These are phyloP conservation scores for Pyricularia grisea DNA, from an alignment of 2,329 filamentous ascomycete genomes.

Conservation along the genomic window DNA sequence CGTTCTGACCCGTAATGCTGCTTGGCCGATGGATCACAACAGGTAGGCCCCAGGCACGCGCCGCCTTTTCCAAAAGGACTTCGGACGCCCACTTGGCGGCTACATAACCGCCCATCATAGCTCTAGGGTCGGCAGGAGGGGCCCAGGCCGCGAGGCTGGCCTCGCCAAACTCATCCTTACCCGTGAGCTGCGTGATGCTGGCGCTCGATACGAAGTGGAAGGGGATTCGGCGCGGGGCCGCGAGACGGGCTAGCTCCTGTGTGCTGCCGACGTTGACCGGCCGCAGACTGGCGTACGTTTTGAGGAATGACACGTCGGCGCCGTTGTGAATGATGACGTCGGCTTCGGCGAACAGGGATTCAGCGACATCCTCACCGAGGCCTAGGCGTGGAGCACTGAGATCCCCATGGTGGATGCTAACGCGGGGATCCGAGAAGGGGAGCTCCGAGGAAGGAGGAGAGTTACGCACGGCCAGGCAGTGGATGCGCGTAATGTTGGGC, in stretches of 20 bases:
- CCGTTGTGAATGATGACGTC: conserved; percentile 37
- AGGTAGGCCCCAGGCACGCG: neutral
- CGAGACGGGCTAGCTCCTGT: conserved; percentile 21
- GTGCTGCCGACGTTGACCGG: conserved; percentile 25
- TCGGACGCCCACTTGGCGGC: neutral
- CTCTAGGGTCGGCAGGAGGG: neutral
- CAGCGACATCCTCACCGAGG: neutral
- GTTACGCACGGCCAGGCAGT: neutral
- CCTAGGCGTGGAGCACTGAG: neutral
- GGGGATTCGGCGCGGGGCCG: conserved; percentile 8
- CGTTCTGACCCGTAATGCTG: neutral
- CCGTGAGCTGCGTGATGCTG: neutral
- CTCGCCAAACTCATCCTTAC: conserved; percentile 16
- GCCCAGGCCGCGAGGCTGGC: neutral
- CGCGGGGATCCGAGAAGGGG: neutral
- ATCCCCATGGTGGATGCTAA: neutral
- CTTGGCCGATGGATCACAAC: neutral
- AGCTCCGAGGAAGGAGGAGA: too few species aligned
- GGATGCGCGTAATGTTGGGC: neutral
- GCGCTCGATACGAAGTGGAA: conserved; percentile 22
- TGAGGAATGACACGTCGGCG: conserved; percentile 26
- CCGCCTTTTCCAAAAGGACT: neutral
- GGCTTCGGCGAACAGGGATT: neutral
- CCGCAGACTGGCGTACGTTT: conserved; percentile 25
- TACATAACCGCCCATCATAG: neutral